Base-by-base conservation (phyloP, 2,329 filamentous ascomycete genomes). In the Alternaria metachromatica region DNA sequence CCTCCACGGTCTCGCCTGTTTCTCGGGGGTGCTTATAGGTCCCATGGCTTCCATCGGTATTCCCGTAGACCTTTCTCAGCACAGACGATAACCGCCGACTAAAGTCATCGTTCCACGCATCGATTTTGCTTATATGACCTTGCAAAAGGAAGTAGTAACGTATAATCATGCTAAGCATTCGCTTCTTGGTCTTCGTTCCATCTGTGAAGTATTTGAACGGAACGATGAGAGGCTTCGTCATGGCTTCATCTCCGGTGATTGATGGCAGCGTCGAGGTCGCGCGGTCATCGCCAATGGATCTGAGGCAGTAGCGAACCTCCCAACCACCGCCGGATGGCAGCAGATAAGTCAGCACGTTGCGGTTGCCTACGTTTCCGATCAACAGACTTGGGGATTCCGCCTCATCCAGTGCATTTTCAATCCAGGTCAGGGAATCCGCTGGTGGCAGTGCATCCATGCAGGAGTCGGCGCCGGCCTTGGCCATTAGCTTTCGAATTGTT, bases 111-210 rank as follows among this genome's bases (percentile, higher is more conserved):
- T 56, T 30, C 46, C 66, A 51, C 46, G 54, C 21, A 20, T 55
- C 53, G 18, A 61, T 23, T 15, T 43, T 26, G 41, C 53, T 11
- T 41, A 65, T 28, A 11, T 51, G 33, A 12, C 57, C 61, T 30
- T 55, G 51, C 15, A 26, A 37, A 26, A 66, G n/a, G 20, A 63
- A 66, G 23, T 67, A 67, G 48, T 57, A 64, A n/a, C 58, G 53
- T 13, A 67, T 53, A 6, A 66, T 23, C 41, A 59, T 55, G 33
- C 57, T 62, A 21, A 67, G 60, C 41, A 53, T 63, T 3, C 57
- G 21, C 45, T 66, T 64, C 45, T 53, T 62, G 4, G 44, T 9
- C 15, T 59, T 59, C 3, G 45, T 20, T 11, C 20, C 20, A 11
- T 55, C 49, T 13, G 54, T 46, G 23, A 55, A 26, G 33, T 66